Evolutionary conservation across 2,329 filamentous ascomycete genomes (phyloP), one percentile per base, ranked within the genome.

Genomic region (Arthroderma sp.): DNA sequence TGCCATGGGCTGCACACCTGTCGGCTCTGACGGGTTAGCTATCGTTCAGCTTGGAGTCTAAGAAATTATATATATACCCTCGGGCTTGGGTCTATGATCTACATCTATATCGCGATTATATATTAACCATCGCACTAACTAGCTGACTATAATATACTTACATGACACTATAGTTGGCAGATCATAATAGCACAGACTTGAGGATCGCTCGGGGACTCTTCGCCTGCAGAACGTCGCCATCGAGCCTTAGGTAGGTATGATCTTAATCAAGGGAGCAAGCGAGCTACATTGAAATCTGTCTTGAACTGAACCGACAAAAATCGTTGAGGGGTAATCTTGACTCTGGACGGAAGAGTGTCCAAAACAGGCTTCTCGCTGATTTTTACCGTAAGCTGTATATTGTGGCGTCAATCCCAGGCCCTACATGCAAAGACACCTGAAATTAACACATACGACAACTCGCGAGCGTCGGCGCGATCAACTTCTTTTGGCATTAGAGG

Each of bases 341-440:
- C 25, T 17, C n/a, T 31, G 47, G 47, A 4, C 47, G 47, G 47
- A 33, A n/a, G 28, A 19, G 19, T 31, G 15, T 51, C 47, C 47
- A 17, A 51, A 51, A 51, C 47, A 19, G 47, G 15, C 15, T 31
- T 13, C 28, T 33, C 47, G 47, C 47, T 51, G 47, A 51, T 33
- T 17, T 51, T 51, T 51, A 51, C 47, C 28, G 1, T 33, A 51
- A 51, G 47, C n/a, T 51, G 47, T 51, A 51, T 31, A 51, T 19
- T 51, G 47, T 51, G 47, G 47, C 47, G 47, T 25, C 47, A 51
- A 51, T 51, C 47, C 47, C 19, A 51, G 47, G 47, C 47, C 28
- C n/a, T 7, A 33, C 41, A 31, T 51, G 47, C 4, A n/a, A 23
- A 35, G 47, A 33, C 33, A 51, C 17, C 17, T 33, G 47, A 51